phyloP scores from a whole-genome alignment of 768 basidiomycete species.

The Erythrobasidium yunnanense region DNA sequence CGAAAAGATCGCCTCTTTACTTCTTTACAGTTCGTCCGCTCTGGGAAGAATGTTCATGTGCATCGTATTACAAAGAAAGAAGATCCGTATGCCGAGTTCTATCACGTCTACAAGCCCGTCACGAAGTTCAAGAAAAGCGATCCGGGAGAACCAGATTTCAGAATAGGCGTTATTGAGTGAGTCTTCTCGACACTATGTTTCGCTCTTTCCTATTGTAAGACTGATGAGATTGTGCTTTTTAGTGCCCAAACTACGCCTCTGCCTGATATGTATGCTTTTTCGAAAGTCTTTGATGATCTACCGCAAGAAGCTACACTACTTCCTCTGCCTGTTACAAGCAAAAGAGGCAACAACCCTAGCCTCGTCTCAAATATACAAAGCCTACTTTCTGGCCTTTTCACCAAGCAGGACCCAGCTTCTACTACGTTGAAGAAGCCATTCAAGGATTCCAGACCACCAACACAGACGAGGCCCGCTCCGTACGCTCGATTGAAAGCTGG shows the following conservation, averaged over 20 bases:
- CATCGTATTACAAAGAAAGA: slow-evolving; percentile 26
- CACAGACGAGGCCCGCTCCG: slow-evolving; percentile 43
- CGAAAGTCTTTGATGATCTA: slow-evolving; percentile 53
- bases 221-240: not conserved
- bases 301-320: not conserved
- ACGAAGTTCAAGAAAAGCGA: slow-evolving; percentile 68
- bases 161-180: slow-evolving; percentile 74
- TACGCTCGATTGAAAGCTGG: slow-evolving; percentile 74
- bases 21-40: slow-evolving; percentile 60
- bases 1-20: slow-evolving; percentile 55
- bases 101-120: slow-evolving; percentile 79
- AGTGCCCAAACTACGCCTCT: slow-evolving; percentile 74
- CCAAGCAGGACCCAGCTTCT: too few relatives aligned
- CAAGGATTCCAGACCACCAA: too few relatives aligned
- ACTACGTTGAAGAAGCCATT: too few relatives aligned
- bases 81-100: slow-evolving; percentile 72
- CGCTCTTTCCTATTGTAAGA: not conserved
- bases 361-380: too few relatives aligned
- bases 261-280: slow-evolving; percentile 68
- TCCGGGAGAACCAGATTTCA: slow-evolving; percentile 72
- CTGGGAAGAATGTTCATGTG: slow-evolving; percentile 49
- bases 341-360: not conserved
- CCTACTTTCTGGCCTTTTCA: too few relatives aligned
- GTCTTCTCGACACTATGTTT: slow-evolving; percentile 35
- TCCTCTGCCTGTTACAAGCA: not conserved